These are phyloP conservation scores for Vinca minor DNA, from an alignment of 257 asterid genomes.

Conservation along the genomic window DNA sequence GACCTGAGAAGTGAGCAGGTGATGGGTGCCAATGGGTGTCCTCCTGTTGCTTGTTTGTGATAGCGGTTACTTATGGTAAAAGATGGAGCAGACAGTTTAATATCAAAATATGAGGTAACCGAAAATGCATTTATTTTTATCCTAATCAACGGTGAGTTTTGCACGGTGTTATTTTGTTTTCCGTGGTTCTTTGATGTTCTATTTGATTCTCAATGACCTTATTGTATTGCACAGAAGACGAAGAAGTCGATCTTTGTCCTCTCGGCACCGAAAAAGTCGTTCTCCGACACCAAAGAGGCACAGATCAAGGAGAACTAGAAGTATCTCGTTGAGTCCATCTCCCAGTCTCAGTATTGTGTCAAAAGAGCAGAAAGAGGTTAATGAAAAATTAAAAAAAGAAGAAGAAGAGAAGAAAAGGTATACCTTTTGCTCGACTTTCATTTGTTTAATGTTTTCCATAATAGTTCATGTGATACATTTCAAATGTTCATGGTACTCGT, in stretches of 20 bases:
- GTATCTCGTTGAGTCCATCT: slow-evolving; percentile 48
- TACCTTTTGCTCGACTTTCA: slow-evolving; percentile 13
- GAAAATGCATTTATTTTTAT: slow-evolving; percentile 46
- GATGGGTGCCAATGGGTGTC: slow-evolving; percentile 84
- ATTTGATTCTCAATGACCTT: slow-evolving; percentile 41
- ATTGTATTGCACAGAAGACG: slow-evolving; percentile 63
- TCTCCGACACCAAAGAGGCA: slow-evolving; percentile 57
- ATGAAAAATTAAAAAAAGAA: slow-evolving; percentile 56
- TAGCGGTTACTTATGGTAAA: slow-evolving; percentile 84
- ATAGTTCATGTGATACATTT: too few species aligned
- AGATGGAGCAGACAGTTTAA: slow-evolving; percentile 85
- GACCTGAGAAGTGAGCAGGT: slow-evolving; percentile 78
- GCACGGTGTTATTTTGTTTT: slow-evolving; percentile 25
- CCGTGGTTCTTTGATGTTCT: slow-evolving; percentile 18
- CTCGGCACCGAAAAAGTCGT: slow-evolving; percentile 64
- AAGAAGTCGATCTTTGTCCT: slow-evolving; percentile 67
- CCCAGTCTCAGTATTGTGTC: slow-evolving; percentile 37
- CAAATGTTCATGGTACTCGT: too few species aligned
- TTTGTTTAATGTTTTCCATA: slow-evolving; percentile 7
- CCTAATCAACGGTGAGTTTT: slow-evolving; percentile 35
- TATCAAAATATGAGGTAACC: slow-evolving; percentile 94
- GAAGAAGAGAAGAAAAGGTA: slow-evolving; percentile 95
- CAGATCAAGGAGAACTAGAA: slow-evolving; percentile 57
- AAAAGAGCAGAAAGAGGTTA: slow-evolving; percentile 62
- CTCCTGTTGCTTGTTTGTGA: slow-evolving; percentile 81